Base-by-base conservation (phyloP, 768 basidiomycete genomes). In the Postia placenta region DNA sequence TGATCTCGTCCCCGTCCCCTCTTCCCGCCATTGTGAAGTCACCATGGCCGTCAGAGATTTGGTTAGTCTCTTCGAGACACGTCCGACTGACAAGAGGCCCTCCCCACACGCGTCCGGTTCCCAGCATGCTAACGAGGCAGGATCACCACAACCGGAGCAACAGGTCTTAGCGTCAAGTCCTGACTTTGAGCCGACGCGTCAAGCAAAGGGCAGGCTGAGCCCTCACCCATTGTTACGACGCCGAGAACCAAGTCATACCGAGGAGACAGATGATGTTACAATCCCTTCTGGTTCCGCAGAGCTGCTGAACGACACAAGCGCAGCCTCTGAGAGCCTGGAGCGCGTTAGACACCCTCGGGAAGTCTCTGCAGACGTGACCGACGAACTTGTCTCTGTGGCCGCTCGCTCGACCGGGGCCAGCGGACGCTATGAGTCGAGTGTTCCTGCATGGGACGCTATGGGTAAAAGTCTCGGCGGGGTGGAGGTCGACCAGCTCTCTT, bases 21-120 rank as follows among this genome's bases (percentile, higher is more conserved):
- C n/a, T n/a, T n/a, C n/a, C n/a, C n/a, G n/a, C n/a, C n/a, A n/a
- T n/a, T n/a, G n/a, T n/a, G n/a, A n/a, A n/a, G n/a, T n/a, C n/a
- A n/a, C n/a, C 30, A 68, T 68, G 64, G 48, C 64, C 2, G 65
- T 68, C 48, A 60, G 63, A 48, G 61, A 61, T 22, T 43, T 68
- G 30, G 62, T 65, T 28, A 56, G 54, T 9, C 44, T 53, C 11
- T 66, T 52, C 45, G 66, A 67, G 47, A 48, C 57, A 20, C 52
- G 54, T 5, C 33, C 56, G 17, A 12, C 46, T 37, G 36, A 22
- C 2, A 39, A n/a, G n/a, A n/a, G n/a, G n/a, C n/a, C n/a, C n/a
- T n/a, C n/a, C n/a, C n/a, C n/a, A n/a, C n/a, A n/a, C n/a, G n/a
- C n/a, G n/a, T n/a, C n/a, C n/a, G n/a, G n/a, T n/a, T n/a, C n/a